Conservation (phyloP, 768 basidiomycete genomes). For the Naganishia onofrii region DNA sequence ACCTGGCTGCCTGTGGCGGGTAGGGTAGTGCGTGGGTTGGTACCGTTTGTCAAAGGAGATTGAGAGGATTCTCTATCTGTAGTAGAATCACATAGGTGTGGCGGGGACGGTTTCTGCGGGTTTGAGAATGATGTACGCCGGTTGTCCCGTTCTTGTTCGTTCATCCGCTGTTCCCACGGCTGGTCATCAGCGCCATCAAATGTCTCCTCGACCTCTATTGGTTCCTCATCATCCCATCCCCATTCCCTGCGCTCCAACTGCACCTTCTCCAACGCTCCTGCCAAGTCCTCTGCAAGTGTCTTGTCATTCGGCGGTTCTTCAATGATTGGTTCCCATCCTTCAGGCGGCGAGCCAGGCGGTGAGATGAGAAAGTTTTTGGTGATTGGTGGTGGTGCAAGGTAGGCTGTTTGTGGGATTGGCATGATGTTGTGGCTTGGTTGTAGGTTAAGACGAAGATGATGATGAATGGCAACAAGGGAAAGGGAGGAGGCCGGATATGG, state of each 20-base stretch:
- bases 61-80: too few relatives aligned
- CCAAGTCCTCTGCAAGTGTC: conserved; percentile 84
- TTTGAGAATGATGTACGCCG: too few relatives aligned
- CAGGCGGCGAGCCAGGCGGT: conserved; percentile 93
- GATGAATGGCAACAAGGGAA: conserved; percentile 15
- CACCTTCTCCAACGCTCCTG: conserved; percentile 70
- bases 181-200: not conserved
- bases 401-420: conserved; percentile 47
- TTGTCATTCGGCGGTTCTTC: conserved; percentile 85
- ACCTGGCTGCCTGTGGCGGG: not conserved
- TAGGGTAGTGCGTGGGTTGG: too few relatives aligned
- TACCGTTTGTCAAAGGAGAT: too few relatives aligned
- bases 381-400: conserved; percentile 70
- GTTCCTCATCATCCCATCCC: conserved; percentile 60
- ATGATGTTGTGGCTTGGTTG: conserved; percentile 47
- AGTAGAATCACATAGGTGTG: too few relatives aligned
- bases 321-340: conserved; percentile 86
- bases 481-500: not conserved
- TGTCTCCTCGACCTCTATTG: not conserved
- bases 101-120: too few relatives aligned
- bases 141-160: too few relatives aligned
- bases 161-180: too few relatives aligned
- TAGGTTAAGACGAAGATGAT: conserved; percentile 39
- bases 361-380: conserved; percentile 98
- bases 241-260: conserved; percentile 56